Evolutionary conservation across 78 protist species (phyloP), one percentile per base, ranked within the genome.

Genomic region (Cavenderia fasciculata): DNA sequence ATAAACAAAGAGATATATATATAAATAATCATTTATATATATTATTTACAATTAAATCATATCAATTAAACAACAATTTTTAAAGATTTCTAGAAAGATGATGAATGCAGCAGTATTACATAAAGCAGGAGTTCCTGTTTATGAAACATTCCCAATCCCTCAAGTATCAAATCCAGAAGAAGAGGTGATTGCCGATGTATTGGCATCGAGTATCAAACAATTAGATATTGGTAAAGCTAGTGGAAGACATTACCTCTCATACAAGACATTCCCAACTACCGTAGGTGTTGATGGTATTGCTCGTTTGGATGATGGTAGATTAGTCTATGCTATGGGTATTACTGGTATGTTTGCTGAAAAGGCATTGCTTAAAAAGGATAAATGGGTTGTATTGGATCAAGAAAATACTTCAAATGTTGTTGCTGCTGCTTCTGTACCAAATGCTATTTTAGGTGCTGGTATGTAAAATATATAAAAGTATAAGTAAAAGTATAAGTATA

Each of bases 321-420:
- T 38, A 16, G 34, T 59, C 4, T 77, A 77, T 49, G 59, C 61
- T 14, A 16, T 59, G 8, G 87, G 87, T 77, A 43, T 74, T 23
- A 65, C 73, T 21, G 87, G 87, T 63, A 77, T 77, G 87, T 47
- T 77, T 36, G 74, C 87, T 14, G 87, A 63, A 33, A 77, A 77
- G 40, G 73, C 87, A 8, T 34, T 77, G 25, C 54, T 77, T 14
- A n/a, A 40, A 11, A 63, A 77, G 29, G 65, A 40, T 21, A 33
- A 62, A 63, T 77, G 56, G 68, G 63, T 41, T 7, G 61, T 51
- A 8, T 11, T 77, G 0, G 59, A 65, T 3, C 29, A 75, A 29
- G 31, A 59, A 29, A 59, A 68, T 14, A 51, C 11, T 10, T 5
- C 47, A 3, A 74, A 77, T 63, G 74, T 74, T 27, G 33, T 46